Evolutionary conservation across 2,329 filamentous ascomycete species (phyloP), one percentile per base, ranked within the genome.

Genomic region (Geosmithia putterillii): DNA sequence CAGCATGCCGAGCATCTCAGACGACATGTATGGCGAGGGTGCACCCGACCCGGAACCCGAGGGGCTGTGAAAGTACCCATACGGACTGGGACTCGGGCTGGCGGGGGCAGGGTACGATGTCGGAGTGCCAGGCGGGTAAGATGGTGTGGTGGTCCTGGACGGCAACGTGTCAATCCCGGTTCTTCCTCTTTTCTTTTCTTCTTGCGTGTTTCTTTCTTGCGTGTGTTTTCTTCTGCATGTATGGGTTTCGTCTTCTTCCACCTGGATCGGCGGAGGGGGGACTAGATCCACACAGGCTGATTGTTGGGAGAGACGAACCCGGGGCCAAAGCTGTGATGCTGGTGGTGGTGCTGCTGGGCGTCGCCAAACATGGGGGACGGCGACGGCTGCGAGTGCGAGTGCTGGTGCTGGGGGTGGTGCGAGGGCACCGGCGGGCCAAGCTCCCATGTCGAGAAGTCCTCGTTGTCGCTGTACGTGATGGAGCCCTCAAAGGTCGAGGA

Each of bases 401-500:
- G n/a, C 28, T 32, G 28, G 6, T 32, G 20, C 37, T 39, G 12
- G 7, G 15, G 40, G 55, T 32, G 28, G 10, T 32, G 28, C 10
- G 28, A 9, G 10, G 28, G 28, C 28, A 32, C 15, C 28, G 28
- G 28, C 28, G 28, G 28, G 47, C 53, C 56, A 57, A 71, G 57
- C 51, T 74, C 71, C 56, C 65, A 76, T 38, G 67, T 59, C 46
- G 60, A 59, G 48, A 67, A 73, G 48, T 80, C 76, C 45, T 79
- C 76, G 40, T 69, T 66, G 52, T 81, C 77, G 61, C 76, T 81
- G 61, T 79, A 81, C 23, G 71, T 66, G 47, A 77, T 64, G 22
- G 77, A 79, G n/a, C 74, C 65, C 57, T 79, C 71, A 55, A 74
- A 79, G 17, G 71, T 77, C 46, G 77, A 81, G 23, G 76, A 77